phyloP scores from a whole-genome alignment of 495 filamentous ascomycete genomes.

The Durotheca rogersii region DNA sequence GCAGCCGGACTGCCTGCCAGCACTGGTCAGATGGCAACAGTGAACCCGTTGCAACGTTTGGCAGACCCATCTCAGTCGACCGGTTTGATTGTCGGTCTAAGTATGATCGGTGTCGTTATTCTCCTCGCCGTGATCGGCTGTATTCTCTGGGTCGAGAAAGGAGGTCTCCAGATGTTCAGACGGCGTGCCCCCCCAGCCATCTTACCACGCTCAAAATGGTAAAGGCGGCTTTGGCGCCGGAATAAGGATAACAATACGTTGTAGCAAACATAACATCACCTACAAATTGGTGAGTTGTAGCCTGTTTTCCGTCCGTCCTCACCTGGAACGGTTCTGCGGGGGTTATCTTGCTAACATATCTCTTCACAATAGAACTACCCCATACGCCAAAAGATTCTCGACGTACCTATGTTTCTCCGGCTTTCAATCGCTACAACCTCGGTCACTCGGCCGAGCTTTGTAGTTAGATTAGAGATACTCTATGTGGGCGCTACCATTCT shows the following conservation, averaged over 20 bases:
- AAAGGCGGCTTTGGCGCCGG: too few species aligned
- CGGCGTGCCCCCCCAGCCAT: neutral
- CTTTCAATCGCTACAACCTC: too few species aligned
- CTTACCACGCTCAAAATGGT: neutral
- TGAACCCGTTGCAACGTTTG: neutral
- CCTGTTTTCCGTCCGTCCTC: neutral
- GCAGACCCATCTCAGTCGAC: too few species aligned
- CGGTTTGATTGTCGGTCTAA: slow-evolving; percentile 19
- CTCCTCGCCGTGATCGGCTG: slow-evolving; percentile 11
- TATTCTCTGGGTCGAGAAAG: slow-evolving; percentile 4
- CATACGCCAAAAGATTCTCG: too few species aligned
- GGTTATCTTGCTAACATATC: neutral
- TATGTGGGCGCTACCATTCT: too few species aligned
- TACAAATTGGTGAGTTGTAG: neutral
- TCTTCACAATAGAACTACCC: too few species aligned
- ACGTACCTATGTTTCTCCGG: too few species aligned
- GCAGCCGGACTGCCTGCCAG: too few species aligned
- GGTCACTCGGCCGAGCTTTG: too few species aligned
- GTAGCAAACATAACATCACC: neutral
- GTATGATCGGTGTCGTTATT: slow-evolving; percentile 9
- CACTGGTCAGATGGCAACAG: neutral
- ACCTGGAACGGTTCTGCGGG: neutral
- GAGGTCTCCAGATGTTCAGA: neutral
- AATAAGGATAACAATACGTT: too few species aligned
- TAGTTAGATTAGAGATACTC: too few species aligned